These are phyloP conservation scores for Filosporella fistucella DNA, from an alignment of 495 filamentous ascomycete species.

Conservation along the genomic window DNA sequence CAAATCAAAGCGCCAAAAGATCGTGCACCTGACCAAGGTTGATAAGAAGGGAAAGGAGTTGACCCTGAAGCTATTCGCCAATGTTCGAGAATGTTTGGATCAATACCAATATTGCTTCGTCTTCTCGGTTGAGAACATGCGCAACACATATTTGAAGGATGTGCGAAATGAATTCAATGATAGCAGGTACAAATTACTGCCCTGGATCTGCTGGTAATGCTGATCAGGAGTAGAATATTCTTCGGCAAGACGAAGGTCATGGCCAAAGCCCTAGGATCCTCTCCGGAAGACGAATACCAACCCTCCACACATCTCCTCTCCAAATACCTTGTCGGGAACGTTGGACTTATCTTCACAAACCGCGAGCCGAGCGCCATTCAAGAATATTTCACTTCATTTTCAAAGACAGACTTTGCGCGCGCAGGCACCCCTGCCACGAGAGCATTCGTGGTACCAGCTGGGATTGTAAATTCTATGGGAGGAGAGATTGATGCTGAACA, in stretches of 20 bases:
- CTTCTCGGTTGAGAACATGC: constrained; percentile 96
- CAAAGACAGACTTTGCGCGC: constrained; percentile 78
- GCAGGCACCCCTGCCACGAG: constrained; percentile 73
- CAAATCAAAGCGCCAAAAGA: constrained; percentile 86
- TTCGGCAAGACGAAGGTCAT: constrained; percentile 99
- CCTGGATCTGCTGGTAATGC: too few relatives aligned
- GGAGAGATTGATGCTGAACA: constrained; percentile 71
- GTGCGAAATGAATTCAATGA: constrained; percentile 79
- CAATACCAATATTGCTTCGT: constrained; percentile 88
- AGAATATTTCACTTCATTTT: constrained; percentile 62
- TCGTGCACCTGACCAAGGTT: constrained; percentile 85
- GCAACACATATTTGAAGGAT: constrained; percentile 93
- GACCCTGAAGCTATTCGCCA: constrained; percentile 79
- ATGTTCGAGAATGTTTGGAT: constrained; percentile 80
- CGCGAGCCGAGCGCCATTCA: constrained; percentile 57
- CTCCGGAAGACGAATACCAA: constrained; percentile 69
- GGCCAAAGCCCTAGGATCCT: constrained; percentile 80
- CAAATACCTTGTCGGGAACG: constrained; percentile 69
- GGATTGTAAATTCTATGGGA: constrained; percentile 70
- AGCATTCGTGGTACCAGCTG: constrained; percentile 72
- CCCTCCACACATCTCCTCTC: constrained; percentile 65
- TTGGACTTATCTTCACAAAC: constrained; percentile 88
- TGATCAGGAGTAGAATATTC: constrained; percentile 68
- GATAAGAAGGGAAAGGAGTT: constrained; percentile 89
- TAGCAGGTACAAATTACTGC: constrained; percentile 80